A percentile compares a stretch with the other conserved stretches of the same genome.
phyloP scores from a whole-genome alignment of 768 basidiomycete genomes.

The Lyophyllum semitale region DNA sequence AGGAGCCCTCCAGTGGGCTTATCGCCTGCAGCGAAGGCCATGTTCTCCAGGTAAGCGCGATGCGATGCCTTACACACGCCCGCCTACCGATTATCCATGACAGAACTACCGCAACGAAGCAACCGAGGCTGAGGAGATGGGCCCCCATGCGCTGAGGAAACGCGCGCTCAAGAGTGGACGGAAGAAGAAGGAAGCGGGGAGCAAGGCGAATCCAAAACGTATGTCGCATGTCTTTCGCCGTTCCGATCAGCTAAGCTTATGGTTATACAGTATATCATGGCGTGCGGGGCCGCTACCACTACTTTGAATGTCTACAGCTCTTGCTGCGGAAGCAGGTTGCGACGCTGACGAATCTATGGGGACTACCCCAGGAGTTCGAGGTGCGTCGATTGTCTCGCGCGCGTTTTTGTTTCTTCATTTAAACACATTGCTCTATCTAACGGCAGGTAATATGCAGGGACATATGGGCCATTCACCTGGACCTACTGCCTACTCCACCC shows the following conservation, averaged over 20 bases:
- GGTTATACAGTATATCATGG: conserved; percentile 76
- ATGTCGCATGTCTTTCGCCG: conserved; percentile 13
- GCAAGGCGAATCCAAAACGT: conserved; percentile 64
- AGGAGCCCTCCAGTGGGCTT: conserved; percentile 77
- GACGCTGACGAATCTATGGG: conserved; percentile 62
- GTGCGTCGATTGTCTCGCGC: conserved; percentile 34
- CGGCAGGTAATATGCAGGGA: conserved; percentile 72
- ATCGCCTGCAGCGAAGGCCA: conserved; percentile 92
- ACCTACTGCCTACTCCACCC: conserved; percentile 58
- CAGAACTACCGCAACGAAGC: conserved; percentile 87
- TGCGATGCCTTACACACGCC: conserved; percentile 4
- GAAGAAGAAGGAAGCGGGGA: conserved; percentile 51
- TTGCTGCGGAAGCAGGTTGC: conserved; percentile 77
- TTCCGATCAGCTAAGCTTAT: not conserved
- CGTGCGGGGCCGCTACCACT: conserved; percentile 72
- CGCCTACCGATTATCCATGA: not conserved
- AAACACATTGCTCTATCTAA: not conserved
- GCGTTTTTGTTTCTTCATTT: not conserved
- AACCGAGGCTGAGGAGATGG: conserved; percentile 64
- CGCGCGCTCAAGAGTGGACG: conserved; percentile 61
- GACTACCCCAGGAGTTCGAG: conserved; percentile 80
- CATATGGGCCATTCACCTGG: conserved; percentile 78
- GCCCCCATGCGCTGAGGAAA: conserved; percentile 64
- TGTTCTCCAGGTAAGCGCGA: conserved; percentile 69
- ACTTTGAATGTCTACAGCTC: conserved; percentile 83